These are phyloP conservation scores for Diutina scorzettiae DNA, from an alignment of 1,139 yeast species.

Conservation along the genomic window DNA sequence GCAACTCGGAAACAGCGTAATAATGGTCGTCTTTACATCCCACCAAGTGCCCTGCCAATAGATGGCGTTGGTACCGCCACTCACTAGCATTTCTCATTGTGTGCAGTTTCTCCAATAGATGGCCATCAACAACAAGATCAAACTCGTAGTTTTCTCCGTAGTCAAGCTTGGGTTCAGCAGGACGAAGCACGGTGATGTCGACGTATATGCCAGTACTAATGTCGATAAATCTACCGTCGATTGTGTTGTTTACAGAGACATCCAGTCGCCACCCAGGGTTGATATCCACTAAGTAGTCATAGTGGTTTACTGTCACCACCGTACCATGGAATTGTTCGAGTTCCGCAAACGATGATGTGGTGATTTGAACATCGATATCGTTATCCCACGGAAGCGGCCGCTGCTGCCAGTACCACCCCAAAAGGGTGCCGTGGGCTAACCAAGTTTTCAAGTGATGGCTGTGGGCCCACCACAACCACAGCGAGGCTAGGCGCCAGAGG, in stretches of 20 bases:
- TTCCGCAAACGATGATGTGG: conserved; percentile 15
- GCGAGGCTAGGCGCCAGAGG: conserved; percentile 25
- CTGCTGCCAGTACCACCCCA: conserved; percentile 56
- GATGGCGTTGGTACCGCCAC: conserved; percentile 15
- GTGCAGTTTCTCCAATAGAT: not conserved
- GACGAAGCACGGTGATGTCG: conserved; percentile 43
- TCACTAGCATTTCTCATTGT: conserved; percentile 10
- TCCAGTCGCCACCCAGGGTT: conserved; percentile 31
- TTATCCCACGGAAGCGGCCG: conserved; percentile 51
- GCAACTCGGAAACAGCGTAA: conserved; percentile 28
- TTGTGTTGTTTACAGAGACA: conserved; percentile 34
- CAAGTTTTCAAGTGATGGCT: conserved; percentile 34
- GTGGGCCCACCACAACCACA: conserved; percentile 43
- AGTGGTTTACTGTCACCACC: conserved; percentile 33
- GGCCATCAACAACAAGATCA: conserved; percentile 26
- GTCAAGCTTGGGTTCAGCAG: conserved; percentile 11
- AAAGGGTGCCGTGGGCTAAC: conserved; percentile 49
- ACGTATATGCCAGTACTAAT: conserved; percentile 42
- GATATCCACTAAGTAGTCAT: conserved; percentile 39
- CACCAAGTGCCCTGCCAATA: conserved; percentile 16
- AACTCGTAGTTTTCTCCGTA: conserved; percentile 13
- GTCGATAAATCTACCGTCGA: conserved; percentile 54
- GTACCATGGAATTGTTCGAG: conserved; percentile 27
- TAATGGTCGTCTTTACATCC: conserved; percentile 48
- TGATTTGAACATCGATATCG: conserved; percentile 47